Evolutionary conservation across 805 yeast species (phyloP).

Genomic region (Spathaspora sp.): DNA sequence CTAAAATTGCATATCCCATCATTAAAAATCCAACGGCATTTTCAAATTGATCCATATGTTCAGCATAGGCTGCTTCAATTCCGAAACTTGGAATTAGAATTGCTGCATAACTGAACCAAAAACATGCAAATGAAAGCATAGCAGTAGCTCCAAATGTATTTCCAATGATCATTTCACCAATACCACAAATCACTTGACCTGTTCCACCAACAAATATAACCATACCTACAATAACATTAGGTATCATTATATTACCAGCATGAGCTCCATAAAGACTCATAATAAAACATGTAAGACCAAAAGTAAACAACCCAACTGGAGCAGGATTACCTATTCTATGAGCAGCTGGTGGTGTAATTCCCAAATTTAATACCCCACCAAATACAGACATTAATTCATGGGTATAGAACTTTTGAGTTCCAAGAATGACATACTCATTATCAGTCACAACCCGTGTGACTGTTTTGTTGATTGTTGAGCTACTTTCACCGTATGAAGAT

Average conservation of each 20-base stretch:
- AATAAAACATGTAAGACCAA: constrained; percentile 43
- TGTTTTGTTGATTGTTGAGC: constrained; percentile 2
- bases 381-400: constrained; percentile 60
- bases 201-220: constrained; percentile 48
- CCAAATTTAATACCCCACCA: constrained; percentile 52
- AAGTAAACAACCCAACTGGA: constrained; percentile 51
- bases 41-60: constrained; percentile 34
- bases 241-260: constrained; percentile 41
- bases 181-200: constrained; percentile 47
- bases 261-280: constrained; percentile 45
- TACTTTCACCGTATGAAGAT: neutral
- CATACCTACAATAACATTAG: constrained; percentile 45
- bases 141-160: constrained; percentile 57
- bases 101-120: constrained; percentile 50
- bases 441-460: constrained; percentile 32
- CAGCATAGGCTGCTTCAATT: constrained; percentile 43
- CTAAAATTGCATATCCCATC: constrained; percentile 63
- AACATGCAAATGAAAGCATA: constrained; percentile 51
- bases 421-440: constrained; percentile 39
- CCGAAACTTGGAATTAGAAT: constrained; percentile 54
- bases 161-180: constrained; percentile 48
- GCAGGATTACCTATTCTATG: constrained; percentile 51
- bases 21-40: constrained; percentile 57
- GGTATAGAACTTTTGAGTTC: constrained; percentile 41
- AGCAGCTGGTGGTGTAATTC: constrained; percentile 42